Base-by-base conservation (phyloP, 371 early-diverging fungal genomes). In the Rhizopus arrhizus region DNA sequence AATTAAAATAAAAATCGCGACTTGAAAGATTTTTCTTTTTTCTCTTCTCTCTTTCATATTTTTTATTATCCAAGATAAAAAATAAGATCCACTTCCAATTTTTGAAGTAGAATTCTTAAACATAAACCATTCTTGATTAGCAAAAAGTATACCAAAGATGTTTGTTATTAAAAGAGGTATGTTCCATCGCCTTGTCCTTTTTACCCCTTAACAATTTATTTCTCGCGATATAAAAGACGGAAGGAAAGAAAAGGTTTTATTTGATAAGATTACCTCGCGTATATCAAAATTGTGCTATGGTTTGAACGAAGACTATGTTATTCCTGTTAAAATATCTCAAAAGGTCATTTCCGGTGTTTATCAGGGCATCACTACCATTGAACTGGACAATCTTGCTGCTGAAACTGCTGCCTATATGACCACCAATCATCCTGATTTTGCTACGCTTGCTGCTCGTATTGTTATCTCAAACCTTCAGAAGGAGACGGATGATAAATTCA, bases 381-480 rank as follows among this genome's bases (percentile, higher is more conserved):
- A 97, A 78, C 85, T 98, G 38, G 98, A 98, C 77, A 98, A 96
- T 75, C 86, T 98, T 29, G 96, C 97, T 16, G 96, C 98, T 40
- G 98, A 98, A 75, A 98, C 97, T 4, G 92, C 95, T 6, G 98
- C 97, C 1, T 95, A 96, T 68, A 85, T 96, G 90, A 98, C 97
- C 4, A 96, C 98, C 13, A 91, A 90, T 66, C 99, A 99, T 75
- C 98, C 99, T 3, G 97, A 99, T 75, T 99, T 98, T 80, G 96
- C 96, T 16, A 82, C 91, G 32, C 87, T 99, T 12, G 99, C 99
- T 47, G 96, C 99, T 28, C 92, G 99, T 56, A 97, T 99, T 66
- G 95, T 95, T 36, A 86, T 98, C n/a, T 94, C 95, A 45, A 95
- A 99, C 70, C 80, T 99, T 56, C 98, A 98, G 80, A 98, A 97